Evolutionary conservation across 371 early-diverging fungal genomes (phyloP).

Genomic region (Actinomortierella ambigua): DNA sequence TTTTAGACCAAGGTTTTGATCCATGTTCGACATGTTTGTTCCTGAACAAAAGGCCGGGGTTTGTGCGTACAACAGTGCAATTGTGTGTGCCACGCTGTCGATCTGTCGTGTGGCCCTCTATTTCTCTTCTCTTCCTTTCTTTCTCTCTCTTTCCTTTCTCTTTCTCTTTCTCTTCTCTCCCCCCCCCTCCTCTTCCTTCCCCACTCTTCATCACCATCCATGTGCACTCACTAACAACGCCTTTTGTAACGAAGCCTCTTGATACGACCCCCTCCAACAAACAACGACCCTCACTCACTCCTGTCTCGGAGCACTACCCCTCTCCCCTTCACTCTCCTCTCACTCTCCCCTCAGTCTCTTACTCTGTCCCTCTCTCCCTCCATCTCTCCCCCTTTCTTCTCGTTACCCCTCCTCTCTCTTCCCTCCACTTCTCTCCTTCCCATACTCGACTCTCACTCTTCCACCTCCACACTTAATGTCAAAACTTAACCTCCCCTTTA

Average conservation of each 20-base stretch:
- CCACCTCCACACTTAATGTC: conserved; percentile 15
- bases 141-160: background rate
- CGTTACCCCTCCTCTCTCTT: background rate
- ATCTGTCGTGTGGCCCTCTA: background rate
- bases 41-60: background rate
- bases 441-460: background rate
- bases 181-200: background rate
- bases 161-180: background rate
- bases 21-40: background rate
- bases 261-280: too few relatives aligned
- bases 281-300: too few relatives aligned
- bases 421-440: background rate
- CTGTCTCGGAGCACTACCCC: background rate
- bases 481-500: conserved; percentile 32
- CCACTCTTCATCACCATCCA: background rate
- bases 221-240: too few relatives aligned
- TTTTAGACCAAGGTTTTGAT: background rate
- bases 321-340: background rate
- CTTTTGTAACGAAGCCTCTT: too few relatives aligned
- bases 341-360: background rate
- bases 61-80: background rate
- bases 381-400: background rate
- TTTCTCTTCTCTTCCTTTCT: background rate
- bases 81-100: background rate
- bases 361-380: background rate